Percentiles rank a stretch among this genome's conserved stretches.
Evolutionary conservation across 768 basidiomycete genomes (phyloP).

Genomic region (Hydnomerulius pinastri): DNA sequence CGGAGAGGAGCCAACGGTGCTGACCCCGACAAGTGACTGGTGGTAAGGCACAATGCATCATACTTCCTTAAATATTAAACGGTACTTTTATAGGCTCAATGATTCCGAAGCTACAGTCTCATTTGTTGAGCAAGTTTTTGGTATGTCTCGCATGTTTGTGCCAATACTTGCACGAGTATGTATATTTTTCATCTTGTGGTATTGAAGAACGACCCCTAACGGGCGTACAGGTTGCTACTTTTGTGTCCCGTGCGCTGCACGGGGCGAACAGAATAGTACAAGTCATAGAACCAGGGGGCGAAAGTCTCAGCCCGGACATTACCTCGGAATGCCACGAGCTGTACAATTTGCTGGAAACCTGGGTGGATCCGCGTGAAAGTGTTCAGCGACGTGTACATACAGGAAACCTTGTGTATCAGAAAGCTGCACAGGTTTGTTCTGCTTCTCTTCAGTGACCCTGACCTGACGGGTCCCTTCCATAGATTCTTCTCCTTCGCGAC

Average conservation of each 20-base stretch:
- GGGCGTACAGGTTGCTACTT: conserved; percentile 17
- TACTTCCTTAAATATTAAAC: conserved; percentile 16
- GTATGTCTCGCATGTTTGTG: conserved; percentile 35
- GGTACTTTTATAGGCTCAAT: conserved; percentile 27
- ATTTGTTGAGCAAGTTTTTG: conserved; percentile 48
- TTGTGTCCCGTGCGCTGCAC: conserved; percentile 34
- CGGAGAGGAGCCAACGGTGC: conserved; percentile 36
- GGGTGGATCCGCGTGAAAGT: conserved; percentile 24
- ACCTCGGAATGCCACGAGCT: conserved; percentile 24
- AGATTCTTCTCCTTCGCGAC: conserved; percentile 38
- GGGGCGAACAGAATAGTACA: conserved; percentile 26
- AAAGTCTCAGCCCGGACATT: conserved; percentile 16
- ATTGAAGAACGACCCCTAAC: background rate
- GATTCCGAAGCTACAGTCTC: conserved; percentile 34
- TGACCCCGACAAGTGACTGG: conserved; percentile 38
- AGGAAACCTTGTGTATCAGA: conserved; percentile 39
- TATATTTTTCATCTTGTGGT: conserved; percentile 1
- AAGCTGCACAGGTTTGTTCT: conserved; percentile 35
- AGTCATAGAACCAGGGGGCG: conserved; percentile 9
- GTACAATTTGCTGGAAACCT: conserved; percentile 28
- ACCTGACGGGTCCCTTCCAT: conserved; percentile 16
- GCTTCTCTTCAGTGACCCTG: conserved; percentile 19
- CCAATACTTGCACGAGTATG: conserved; percentile 31
- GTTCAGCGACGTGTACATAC: conserved; percentile 30
- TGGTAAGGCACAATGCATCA: conserved; percentile 36